phyloP scores from a whole-genome alignment of 768 basidiomycete genomes.

The Cystobasidium tubakii region DNA sequence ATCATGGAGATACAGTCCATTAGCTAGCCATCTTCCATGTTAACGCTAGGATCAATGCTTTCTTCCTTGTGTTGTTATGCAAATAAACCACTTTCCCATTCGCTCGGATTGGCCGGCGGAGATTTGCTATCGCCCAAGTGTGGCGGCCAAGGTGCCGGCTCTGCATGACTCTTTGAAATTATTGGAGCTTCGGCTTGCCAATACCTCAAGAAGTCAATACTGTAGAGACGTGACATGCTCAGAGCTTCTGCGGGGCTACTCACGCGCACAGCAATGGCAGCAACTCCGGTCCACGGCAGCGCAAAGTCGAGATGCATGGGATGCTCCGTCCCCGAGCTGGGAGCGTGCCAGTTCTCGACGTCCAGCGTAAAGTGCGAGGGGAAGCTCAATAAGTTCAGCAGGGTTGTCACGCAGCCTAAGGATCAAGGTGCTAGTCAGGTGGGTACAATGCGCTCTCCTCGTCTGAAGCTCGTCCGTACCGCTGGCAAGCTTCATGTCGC shows the following conservation, averaged over 20 bases:
- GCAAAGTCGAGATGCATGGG: slow-evolving; percentile 19
- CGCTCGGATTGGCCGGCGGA: slow-evolving; percentile 9
- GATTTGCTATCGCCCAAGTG: not conserved
- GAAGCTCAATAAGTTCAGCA: slow-evolving; percentile 62
- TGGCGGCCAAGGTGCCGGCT: not conserved
- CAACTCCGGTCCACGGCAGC: not conserved
- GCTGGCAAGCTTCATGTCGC: not conserved
- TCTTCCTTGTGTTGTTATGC: not conserved
- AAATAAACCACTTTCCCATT: not conserved
- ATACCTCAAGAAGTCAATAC: no score
- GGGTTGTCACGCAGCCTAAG: slow-evolving; percentile 80
- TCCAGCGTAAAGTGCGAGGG: slow-evolving; percentile 3
- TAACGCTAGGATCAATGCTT: no score
- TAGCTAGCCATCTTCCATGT: no score
- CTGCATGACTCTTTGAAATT: not conserved
- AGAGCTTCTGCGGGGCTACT: not conserved
- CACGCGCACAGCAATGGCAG: slow-evolving; percentile 9
- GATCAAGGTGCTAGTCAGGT: slow-evolving; percentile 93
- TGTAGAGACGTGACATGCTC: slow-evolving; percentile 18
- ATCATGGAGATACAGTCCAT: no score
- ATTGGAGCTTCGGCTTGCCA: not conserved
- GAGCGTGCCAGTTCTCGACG: slow-evolving; percentile 19
- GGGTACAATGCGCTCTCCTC: slow-evolving; percentile 28
- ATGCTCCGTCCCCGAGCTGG: slow-evolving; percentile 1
- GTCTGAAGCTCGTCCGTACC: no score